Evolutionary conservation across 257 asterid genomes (phyloP).

Genomic region (Lantana camara): DNA sequence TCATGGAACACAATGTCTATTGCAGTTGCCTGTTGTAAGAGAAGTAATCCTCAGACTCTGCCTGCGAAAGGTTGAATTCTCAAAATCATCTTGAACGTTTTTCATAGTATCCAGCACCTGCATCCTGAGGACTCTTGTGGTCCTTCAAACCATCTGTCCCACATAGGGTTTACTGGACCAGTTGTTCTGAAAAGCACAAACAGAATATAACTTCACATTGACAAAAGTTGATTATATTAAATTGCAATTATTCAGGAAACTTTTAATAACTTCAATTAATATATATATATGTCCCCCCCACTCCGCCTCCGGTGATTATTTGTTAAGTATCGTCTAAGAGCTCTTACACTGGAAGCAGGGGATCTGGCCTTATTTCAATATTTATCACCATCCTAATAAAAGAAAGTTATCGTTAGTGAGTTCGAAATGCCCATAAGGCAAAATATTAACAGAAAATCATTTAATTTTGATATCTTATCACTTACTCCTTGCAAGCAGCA

Average conservation of each 20-base stretch:
- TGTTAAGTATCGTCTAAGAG: slow-evolving; percentile 28
- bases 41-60: slow-evolving; percentile 13
- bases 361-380: slow-evolving; percentile 76
- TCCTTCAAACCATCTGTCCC: slow-evolving; percentile 99
- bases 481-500: slow-evolving; percentile 93
- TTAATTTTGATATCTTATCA: not conserved
- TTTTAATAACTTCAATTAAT: too few relatives aligned
- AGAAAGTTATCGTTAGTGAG: slow-evolving; percentile 14
- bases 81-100: not conserved
- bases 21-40: slow-evolving; percentile 21
- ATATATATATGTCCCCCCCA: too few relatives aligned
- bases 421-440: slow-evolving; percentile 6
- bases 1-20: slow-evolving; percentile 13
- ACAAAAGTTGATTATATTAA: too few relatives aligned
- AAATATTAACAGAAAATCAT: slow-evolving; percentile 1
- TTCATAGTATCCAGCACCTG: slow-evolving; percentile 87
- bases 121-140: slow-evolving; percentile 80
- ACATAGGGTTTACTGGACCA: slow-evolving; percentile 72
- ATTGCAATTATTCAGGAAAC: not conserved
- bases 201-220: not conserved
- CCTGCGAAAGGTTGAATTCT: slow-evolving; percentile 6
- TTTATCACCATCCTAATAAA: slow-evolving; percentile 58
- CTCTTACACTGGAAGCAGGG: slow-evolving; percentile 77
- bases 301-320: too few relatives aligned
- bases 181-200: slow-evolving; percentile 56